phyloP scores from a whole-genome alignment of 1,139 yeast genomes.

The Yamadazyma mexicana region DNA sequence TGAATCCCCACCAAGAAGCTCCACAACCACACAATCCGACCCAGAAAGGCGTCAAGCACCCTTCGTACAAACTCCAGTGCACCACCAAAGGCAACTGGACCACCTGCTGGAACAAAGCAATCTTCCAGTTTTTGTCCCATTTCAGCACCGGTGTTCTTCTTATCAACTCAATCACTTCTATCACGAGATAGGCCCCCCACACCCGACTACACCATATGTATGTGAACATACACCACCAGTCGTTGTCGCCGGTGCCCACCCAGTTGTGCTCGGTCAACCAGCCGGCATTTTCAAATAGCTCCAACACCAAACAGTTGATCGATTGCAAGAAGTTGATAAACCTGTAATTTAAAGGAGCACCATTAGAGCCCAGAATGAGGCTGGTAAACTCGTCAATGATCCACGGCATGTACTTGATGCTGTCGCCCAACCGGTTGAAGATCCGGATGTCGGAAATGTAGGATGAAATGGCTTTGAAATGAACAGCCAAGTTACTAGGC shows the following conservation, averaged over 20 bases:
- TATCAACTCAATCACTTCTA: conserved; percentile 47
- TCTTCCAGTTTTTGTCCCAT: conserved; percentile 40
- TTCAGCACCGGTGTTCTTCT: conserved; percentile 41
- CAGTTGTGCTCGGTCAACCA: conserved; percentile 59
- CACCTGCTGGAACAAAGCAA: conserved; percentile 36
- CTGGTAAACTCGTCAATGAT: conserved; percentile 39
- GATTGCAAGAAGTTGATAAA: conserved; percentile 42
- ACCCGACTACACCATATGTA: conserved; percentile 53
- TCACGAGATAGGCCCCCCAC: conserved; percentile 55
- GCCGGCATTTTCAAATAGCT: conserved; percentile 57
- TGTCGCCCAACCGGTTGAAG: conserved; percentile 53
- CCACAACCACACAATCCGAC: conserved; percentile 50
- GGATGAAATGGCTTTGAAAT: conserved; percentile 42
- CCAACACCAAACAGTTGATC: conserved; percentile 45
- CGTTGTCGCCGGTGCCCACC: conserved; percentile 46
- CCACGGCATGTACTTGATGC: conserved; percentile 54
- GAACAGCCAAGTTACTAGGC: conserved; percentile 34
- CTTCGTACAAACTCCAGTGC: conserved; percentile 59
- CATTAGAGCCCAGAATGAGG: conserved; percentile 23
- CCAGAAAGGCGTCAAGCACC: conserved; percentile 55
- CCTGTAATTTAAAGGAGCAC: conserved; percentile 28
- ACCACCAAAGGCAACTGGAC: conserved; percentile 56
- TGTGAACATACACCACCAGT: conserved; percentile 45
- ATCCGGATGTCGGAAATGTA: conserved; percentile 55
- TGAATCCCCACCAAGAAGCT: conserved; percentile 49